Conservation (phyloP, 768 basidiomycete species). For the Termitomyces eurrhizus region DNA sequence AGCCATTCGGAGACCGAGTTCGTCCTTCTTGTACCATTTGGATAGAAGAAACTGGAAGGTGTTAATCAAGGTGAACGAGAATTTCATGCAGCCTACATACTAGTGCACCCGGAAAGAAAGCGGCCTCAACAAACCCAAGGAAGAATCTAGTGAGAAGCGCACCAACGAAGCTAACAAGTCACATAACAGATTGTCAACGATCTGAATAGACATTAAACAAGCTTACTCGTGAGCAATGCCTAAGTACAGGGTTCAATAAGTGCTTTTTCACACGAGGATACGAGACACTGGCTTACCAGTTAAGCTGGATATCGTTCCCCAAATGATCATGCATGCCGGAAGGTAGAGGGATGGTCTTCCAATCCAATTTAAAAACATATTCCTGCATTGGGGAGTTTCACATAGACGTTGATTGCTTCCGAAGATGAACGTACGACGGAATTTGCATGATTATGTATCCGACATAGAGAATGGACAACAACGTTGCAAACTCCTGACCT, state of each 20-base stretch:
- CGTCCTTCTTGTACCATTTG: slow-evolving; percentile 70
- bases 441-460: slow-evolving; percentile 73
- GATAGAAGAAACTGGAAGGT: slow-evolving; percentile 46
- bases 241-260: neutral
- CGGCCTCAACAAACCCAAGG: slow-evolving; percentile 71
- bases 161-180: slow-evolving; percentile 47
- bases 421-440: slow-evolving; percentile 47
- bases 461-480: slow-evolving; percentile 60
- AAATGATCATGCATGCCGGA: slow-evolving; percentile 58
- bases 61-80: slow-evolving; percentile 8
- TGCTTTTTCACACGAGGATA: neutral
- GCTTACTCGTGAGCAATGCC: slow-evolving; percentile 19
- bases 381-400: slow-evolving; percentile 32
- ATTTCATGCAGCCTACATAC: slow-evolving; percentile 17
- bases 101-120: slow-evolving; percentile 68
- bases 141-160: slow-evolving; percentile 69
- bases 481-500: slow-evolving; percentile 51
- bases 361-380: slow-evolving; percentile 63
- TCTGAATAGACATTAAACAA: neutral
- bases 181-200: neutral
- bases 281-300: slow-evolving; percentile 34
- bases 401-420: neutral
- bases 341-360: slow-evolving; percentile 64
- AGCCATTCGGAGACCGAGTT: slow-evolving; percentile 68
- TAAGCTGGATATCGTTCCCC: slow-evolving; percentile 53